phyloP scores from a whole-genome alignment of 257 asterid genomes.

The Orobanche coerulescens region DNA sequence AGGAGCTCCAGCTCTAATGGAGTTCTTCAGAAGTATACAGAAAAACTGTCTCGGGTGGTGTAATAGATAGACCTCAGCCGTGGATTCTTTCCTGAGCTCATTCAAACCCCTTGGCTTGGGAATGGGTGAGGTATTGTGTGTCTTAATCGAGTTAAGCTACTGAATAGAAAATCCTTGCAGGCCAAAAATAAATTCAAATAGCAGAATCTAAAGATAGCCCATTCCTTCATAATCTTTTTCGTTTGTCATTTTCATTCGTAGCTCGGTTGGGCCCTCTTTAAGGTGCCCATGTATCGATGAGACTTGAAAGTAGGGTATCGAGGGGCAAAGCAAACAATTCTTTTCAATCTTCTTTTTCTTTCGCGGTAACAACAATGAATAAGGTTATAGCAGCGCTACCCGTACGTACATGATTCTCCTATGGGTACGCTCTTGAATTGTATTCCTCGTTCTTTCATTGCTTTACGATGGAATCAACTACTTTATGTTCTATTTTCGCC shows the following conservation, averaged over 20 bases:
- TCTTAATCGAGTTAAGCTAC: neutral
- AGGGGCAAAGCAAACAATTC: too few relatives aligned
- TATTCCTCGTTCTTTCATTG: neutral
- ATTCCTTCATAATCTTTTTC: neutral
- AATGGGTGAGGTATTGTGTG: neutral
- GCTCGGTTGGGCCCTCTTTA: too few relatives aligned
- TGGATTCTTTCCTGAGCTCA: neutral
- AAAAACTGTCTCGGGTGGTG: neutral
- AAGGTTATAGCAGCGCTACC: too few relatives aligned
- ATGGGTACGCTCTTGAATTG: too few relatives aligned
- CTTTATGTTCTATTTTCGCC: neutral
- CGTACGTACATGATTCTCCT: too few relatives aligned
- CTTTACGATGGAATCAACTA: neutral
- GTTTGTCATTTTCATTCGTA: neutral
- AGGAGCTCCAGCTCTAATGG: neutral
- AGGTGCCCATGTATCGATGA: too few relatives aligned
- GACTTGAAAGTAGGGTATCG: too few relatives aligned
- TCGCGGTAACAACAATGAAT: too few relatives aligned
- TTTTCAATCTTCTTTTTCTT: too few relatives aligned
- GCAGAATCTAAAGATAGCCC: neutral
- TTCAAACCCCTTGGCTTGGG: neutral
- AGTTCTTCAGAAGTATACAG: neutral
- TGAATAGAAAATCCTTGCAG: constrained; percentile 6
- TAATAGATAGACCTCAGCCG: neutral
- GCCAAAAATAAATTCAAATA: neutral